Base-by-base conservation (phyloP, 2,329 filamentous ascomycete genomes). In the Lecanicillium sp. region DNA sequence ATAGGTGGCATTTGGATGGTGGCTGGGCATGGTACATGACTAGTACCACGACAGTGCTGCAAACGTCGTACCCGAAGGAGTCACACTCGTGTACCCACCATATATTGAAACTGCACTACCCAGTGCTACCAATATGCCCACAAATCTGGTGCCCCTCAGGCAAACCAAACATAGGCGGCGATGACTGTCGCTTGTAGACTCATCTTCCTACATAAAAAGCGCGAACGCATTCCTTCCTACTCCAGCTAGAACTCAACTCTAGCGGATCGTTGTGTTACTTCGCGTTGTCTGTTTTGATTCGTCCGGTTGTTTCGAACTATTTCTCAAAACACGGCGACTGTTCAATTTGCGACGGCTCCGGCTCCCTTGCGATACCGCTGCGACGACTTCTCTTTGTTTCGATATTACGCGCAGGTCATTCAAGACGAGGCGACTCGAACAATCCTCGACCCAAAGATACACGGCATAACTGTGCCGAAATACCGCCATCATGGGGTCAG, bases 401-500 rank as follows among this genome's bases (percentile, higher is more conserved):
- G 27, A 26, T 27, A 27, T 40, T 26, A 37, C 27, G n/a, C 29
- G 14, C 26, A 12, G 26, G 26, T 12, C 26, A 29, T 12, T n/a
- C n/a, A n/a, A n/a, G n/a, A n/a, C n/a, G n/a, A n/a, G n/a, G n/a
- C n/a, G n/a, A n/a, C n/a, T n/a, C n/a, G n/a, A n/a, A n/a, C n/a
- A n/a, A n/a, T n/a, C n/a, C n/a, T n/a, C n/a, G n/a, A n/a, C n/a
- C n/a, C n/a, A n/a, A n/a, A n/a, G n/a, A n/a, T n/a, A n/a, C n/a
- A 30, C 12, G 20, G 29, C 30, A 37, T 5, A 42, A 17, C 4
- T 10, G 19, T 30, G 14, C 8, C 7, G 11, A 14, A 20, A 29
- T 21, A 11, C n/a, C n/a, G 29, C 33, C 35, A 49, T 39, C 23
- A 49, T 49, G 48, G 48, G 48, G 48, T 45, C 15, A 26, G 48